phyloP scores from a whole-genome alignment of 257 asterid genomes.

The Leonotis leonurus region DNA sequence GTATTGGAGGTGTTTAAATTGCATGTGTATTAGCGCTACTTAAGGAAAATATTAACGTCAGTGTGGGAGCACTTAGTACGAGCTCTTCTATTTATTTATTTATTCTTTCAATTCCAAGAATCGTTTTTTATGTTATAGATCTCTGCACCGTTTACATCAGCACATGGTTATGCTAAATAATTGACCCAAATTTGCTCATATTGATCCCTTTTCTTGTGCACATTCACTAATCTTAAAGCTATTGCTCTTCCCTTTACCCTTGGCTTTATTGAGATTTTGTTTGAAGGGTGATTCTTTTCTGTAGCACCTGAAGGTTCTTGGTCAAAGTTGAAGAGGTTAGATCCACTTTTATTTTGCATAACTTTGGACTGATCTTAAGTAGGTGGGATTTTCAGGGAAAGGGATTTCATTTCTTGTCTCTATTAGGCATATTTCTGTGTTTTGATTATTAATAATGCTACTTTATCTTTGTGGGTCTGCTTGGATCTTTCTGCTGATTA shows the following conservation, averaged over 20 bases:
- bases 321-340: slow-evolving; percentile 21
- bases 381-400: slow-evolving; percentile 40
- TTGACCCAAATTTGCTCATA: slow-evolving; percentile 28
- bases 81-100: slow-evolving; percentile 14
- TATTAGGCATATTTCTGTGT: slow-evolving; percentile 19
- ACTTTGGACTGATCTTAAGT: slow-evolving; percentile 22
- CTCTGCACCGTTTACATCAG: slow-evolving; percentile 37
- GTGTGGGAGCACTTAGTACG: slow-evolving; percentile 16
- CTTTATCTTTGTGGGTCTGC: slow-evolving; percentile 43
- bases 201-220: not conserved
- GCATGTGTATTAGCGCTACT: slow-evolving; percentile 43
- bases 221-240: not conserved
- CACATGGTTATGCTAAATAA: slow-evolving; percentile 52
- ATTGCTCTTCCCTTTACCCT: slow-evolving; percentile 6
- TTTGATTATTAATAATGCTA: slow-evolving; percentile 23
- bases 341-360: not conserved
- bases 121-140: slow-evolving; percentile 31
- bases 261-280: slow-evolving; percentile 10
- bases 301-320: not conserved
- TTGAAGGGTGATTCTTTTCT: too few relatives aligned
- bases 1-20: slow-evolving; percentile 32
- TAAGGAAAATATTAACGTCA: slow-evolving; percentile 39
- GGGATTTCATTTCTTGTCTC: slow-evolving; percentile 42
- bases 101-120: slow-evolving; percentile 30
- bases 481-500: slow-evolving; percentile 22